Evolutionary conservation across 352 stramenopile genomes (phyloP).

Genomic region (Nothophytophthora sp.): DNA sequence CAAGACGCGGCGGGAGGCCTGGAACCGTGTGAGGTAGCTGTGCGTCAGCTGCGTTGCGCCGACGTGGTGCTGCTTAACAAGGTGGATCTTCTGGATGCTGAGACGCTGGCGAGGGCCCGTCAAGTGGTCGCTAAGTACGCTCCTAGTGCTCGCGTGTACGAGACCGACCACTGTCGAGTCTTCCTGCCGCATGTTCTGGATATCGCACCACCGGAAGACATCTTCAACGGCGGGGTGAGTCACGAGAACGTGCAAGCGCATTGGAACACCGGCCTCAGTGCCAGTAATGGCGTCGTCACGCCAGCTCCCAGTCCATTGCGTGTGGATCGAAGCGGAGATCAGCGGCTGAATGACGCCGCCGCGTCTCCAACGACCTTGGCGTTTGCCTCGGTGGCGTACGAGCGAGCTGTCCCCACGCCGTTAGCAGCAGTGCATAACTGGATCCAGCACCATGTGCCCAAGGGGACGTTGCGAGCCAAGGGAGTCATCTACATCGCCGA

Average conservation of each 20-base stretch:
- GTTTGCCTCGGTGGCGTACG: slow-evolving; percentile 54
- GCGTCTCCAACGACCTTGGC: neutral
- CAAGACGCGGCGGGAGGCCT: slow-evolving; percentile 31
- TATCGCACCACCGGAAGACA: slow-evolving; percentile 54
- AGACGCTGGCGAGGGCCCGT: slow-evolving; percentile 22
- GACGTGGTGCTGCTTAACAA: slow-evolving; percentile 88
- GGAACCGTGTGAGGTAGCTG: slow-evolving; percentile 42
- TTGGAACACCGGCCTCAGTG: slow-evolving; percentile 53
- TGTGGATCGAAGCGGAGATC: slow-evolving; percentile 9
- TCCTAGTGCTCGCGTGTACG: slow-evolving; percentile 60
- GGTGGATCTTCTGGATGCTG: slow-evolving; percentile 59
- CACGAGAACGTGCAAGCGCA: slow-evolving; percentile 65
- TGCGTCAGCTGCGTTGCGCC: slow-evolving; percentile 65
- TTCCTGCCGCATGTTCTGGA: slow-evolving; percentile 79
- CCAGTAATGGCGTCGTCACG: slow-evolving; percentile 13
- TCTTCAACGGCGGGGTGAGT: slow-evolving; percentile 51
- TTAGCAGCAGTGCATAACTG: slow-evolving; percentile 56
- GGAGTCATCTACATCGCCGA: slow-evolving; percentile 69
- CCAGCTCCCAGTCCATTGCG: slow-evolving; percentile 35
- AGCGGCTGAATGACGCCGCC: neutral
- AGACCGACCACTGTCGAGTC: slow-evolving; percentile 60
- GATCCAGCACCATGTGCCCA: slow-evolving; percentile 36
- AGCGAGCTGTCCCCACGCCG: slow-evolving; percentile 35
- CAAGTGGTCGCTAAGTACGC: slow-evolving; percentile 42
- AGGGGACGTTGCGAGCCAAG: slow-evolving; percentile 53